phyloP scores from a whole-genome alignment of 192 early-diverging fungal genomes.

The Podila verticillata region DNA sequence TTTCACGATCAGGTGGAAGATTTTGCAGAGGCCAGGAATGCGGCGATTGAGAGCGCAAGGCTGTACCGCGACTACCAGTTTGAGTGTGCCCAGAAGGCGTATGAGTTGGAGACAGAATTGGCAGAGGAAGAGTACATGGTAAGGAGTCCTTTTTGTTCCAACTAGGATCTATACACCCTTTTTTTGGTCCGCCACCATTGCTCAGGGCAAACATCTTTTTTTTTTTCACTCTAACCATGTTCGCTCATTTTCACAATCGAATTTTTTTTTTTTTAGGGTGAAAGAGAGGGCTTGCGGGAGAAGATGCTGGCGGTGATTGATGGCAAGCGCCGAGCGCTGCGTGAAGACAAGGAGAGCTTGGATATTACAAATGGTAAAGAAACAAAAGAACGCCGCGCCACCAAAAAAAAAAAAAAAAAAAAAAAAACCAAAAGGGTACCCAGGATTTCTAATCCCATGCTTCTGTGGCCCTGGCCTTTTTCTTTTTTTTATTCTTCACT shows the following conservation, averaged over 20 bases:
- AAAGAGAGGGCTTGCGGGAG: constrained; percentile 76
- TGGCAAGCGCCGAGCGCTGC: constrained; percentile 75
- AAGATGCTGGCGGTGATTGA: constrained; percentile 82
- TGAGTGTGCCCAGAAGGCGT: constrained; percentile 72
- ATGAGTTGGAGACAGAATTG: constrained; percentile 64
- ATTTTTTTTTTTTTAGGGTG: constrained; percentile 47
- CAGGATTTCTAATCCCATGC: background rate
- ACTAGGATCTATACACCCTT: too few relatives aligned
- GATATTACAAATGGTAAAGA: constrained; percentile 77
- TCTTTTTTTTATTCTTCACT: background rate
- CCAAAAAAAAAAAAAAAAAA: background rate
- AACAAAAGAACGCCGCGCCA: constrained; percentile 1
- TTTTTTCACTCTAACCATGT: too few relatives aligned
- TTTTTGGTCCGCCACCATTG: too few relatives aligned
- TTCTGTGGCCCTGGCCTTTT: background rate
- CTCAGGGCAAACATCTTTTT: constrained; percentile 1
- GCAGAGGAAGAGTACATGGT: constrained; percentile 77
- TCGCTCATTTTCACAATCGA: too few relatives aligned
- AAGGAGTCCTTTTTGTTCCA: background rate
- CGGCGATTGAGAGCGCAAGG: constrained; percentile 61
- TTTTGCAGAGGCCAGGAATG: constrained; percentile 67
- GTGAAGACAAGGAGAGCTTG: constrained; percentile 88
- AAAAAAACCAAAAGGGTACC: background rate
- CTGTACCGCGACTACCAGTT: constrained; percentile 77
- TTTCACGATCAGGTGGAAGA: constrained; percentile 71